Base-by-base conservation (phyloP, 2,329 filamentous ascomycete species). In the Bisporella sp. region DNA sequence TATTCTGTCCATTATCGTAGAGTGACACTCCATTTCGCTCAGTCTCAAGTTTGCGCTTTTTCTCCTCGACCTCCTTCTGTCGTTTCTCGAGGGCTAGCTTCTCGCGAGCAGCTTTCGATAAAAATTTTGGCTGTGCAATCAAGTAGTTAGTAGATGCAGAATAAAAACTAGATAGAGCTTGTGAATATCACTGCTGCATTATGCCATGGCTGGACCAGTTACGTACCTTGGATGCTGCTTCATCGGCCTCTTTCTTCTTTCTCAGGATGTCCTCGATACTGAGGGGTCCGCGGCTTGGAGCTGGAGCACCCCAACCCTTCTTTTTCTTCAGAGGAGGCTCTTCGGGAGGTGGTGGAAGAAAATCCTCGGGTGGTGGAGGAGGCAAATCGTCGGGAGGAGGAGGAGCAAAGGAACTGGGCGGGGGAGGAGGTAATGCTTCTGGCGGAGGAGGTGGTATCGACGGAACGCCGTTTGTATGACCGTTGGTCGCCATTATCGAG, bases 191-290 rank as follows among this genome's bases (percentile, higher is more conserved):
- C 50, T 54, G 52, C 48, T 50, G 57, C 51, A 57, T 54, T 43
- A 58, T 37, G 42, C n/a, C 5, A 41, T 11, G 21, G 31, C 8
- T 42, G 40, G 35, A 41, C n/a, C 7, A 8, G 21, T 28, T 40
- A 54, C 68, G 59, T 71, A 81, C 77, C 70, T 93, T 96, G 49
- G 88, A 79, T 7, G 89, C 85, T 12, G 86, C 89, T 35, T 86
- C 87, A 69, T 93, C 89, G 31, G 87, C 85, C 54, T 88, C 89
- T 64, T 87, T 88, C 75, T 95, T 95, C 71, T 91, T 86, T 58
- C 82, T 81, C 28, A 96, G 71, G 4, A 96, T 78, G 60, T 95
- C 87, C 68, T 96, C 90, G 50, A 96, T 84, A 64, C 89, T 91
- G 45, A 95, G 73, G 6, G 87, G 87, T 46, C 62, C 62, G 6